Evolutionary conservation across 2,329 filamentous ascomycete genomes (phyloP).

Genomic region (Xylariaceae sp.): DNA sequence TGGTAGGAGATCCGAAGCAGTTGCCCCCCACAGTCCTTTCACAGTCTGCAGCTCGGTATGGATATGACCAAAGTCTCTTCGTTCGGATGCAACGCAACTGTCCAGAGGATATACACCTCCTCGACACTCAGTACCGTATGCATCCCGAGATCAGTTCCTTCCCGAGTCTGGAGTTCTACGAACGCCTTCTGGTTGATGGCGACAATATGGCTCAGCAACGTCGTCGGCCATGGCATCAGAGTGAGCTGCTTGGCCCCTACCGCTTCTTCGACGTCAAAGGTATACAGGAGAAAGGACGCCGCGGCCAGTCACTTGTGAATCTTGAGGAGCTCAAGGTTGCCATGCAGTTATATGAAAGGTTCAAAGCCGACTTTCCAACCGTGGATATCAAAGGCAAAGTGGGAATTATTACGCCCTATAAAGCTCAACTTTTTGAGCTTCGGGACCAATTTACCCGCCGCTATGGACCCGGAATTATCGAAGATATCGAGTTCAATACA

Average conservation of each 20-base stretch:
- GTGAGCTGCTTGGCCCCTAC: conserved; percentile 79
- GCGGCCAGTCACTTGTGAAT: conserved; percentile 80
- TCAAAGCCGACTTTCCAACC: conserved; percentile 66
- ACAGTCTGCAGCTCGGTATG: conserved; percentile 84
- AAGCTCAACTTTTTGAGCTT: conserved; percentile 81
- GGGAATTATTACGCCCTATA: conserved; percentile 97
- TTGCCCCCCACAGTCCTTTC: conserved; percentile 93
- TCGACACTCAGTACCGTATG: conserved; percentile 99
- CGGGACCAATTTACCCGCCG: conserved; percentile 67
- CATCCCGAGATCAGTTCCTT: conserved; percentile 93
- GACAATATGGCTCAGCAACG: conserved; percentile 75
- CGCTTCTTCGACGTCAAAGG: conserved; percentile 96
- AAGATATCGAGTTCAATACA: conserved; percentile 92
- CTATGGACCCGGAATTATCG: conserved; percentile 72
- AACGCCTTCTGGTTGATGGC: conserved; percentile 80
- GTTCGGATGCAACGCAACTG: conserved; percentile 96
- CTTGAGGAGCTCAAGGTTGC: conserved; percentile 81
- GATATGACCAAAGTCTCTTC: conserved; percentile 97
- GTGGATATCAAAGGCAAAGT: conserved; percentile 78
- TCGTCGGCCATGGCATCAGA: conserved; percentile 79
- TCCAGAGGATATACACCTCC: conserved; percentile 80
- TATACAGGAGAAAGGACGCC: conserved; percentile 73
- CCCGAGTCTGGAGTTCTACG: conserved; percentile 89
- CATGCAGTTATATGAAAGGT: conserved; percentile 75
- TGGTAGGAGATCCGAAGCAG: conserved; percentile 97